A percentile compares a stretch with the other conserved stretches of the same genome.
Evolutionary conservation across 306 rosid genomes (phyloP).

Genomic region (Lathyrus sativus): DNA sequence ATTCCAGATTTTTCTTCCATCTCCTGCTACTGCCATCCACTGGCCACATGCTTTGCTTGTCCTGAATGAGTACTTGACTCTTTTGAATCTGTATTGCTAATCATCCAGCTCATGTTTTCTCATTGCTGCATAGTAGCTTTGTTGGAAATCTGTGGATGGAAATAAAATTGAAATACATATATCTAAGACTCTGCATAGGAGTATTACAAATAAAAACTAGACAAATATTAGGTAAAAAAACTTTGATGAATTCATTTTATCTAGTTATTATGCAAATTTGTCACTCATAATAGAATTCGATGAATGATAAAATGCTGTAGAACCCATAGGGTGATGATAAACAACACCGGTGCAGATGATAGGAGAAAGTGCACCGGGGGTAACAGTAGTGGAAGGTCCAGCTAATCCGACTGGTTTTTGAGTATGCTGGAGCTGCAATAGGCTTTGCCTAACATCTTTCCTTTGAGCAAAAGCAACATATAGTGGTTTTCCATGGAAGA

Average conservation of each 20-base stretch:
- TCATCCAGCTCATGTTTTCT: too few relatives aligned
- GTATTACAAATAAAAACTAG: background rate
- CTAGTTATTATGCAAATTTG: conserved; percentile 20
- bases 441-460: conserved; percentile 76
- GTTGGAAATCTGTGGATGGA: too few relatives aligned
- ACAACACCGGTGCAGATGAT: conserved; percentile 58
- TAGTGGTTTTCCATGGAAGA: conserved; percentile 77
- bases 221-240: conserved; percentile 5
- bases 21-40: too few relatives aligned
- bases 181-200: too few relatives aligned
- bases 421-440: conserved; percentile 61
- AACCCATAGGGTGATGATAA: conserved; percentile 54
- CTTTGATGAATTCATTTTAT: background rate
- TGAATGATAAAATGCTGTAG: conserved; percentile 60
- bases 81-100: too few relatives aligned
- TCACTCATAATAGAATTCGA: conserved; percentile 57
- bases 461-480: conserved; percentile 84
- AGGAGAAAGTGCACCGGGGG: conserved; percentile 71
- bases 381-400: conserved; percentile 54
- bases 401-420: conserved; percentile 56
- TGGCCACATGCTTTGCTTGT: too few relatives aligned
- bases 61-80: too few relatives aligned
- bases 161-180: too few relatives aligned
- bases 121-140: too few relatives aligned
- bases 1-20: too few relatives aligned